Evolutionary conservation across 441 rosid genomes (phyloP).

Genomic region (Sinapis alba): DNA sequence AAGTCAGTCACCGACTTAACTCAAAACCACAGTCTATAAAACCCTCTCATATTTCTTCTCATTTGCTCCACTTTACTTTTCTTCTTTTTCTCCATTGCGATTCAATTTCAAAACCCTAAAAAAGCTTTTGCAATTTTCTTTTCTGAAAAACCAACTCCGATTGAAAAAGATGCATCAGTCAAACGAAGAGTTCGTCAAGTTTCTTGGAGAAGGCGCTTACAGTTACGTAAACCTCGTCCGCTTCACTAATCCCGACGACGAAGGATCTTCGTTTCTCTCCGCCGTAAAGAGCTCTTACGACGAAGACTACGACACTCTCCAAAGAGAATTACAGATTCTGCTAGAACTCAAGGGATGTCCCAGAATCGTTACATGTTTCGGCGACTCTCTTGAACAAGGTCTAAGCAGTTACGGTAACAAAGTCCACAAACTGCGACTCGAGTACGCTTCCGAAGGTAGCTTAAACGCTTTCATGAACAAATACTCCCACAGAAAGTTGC

Average conservation of each 20-base stretch:
- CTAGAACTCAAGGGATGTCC: background rate
- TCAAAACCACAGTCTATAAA: background rate
- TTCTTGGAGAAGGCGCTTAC: background rate
- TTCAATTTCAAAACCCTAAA: background rate
- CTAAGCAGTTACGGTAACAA: background rate
- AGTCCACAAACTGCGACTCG: background rate
- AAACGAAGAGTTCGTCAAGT: background rate
- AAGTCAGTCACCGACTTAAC: background rate
- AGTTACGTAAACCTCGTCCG: background rate
- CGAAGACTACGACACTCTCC: background rate
- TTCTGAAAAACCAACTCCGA: background rate
- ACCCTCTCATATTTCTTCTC: background rate
- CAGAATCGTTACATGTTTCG: background rate
- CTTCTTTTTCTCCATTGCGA: background rate
- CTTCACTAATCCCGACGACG: background rate
- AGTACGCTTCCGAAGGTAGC: background rate
- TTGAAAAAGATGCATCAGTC: background rate
- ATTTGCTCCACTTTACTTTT: background rate
- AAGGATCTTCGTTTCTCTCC: background rate
- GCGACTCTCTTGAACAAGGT: background rate
- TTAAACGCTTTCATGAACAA: background rate
- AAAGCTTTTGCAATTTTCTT: too few species aligned
- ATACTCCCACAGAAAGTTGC: background rate
- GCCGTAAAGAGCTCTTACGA: background rate
- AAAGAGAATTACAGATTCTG: background rate